phyloP scores from a whole-genome alignment of 208 protist genomes.

The Acanthamoeba sp. region DNA sequence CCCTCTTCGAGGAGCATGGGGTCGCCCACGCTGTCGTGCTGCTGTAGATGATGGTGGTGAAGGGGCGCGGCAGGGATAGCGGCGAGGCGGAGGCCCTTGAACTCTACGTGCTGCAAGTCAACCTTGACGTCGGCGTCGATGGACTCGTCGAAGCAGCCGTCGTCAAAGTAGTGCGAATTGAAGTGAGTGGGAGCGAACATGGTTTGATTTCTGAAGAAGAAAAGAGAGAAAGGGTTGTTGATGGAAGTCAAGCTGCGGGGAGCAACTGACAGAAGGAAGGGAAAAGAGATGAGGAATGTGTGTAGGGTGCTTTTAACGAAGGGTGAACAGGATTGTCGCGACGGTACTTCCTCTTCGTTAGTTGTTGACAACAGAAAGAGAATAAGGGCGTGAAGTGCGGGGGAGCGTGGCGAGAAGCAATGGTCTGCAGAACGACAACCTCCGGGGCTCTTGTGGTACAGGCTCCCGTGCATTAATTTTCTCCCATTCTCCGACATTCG shows the following conservation, averaged over 20 bases:
- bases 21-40: not conserved
- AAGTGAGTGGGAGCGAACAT: constrained; percentile 52
- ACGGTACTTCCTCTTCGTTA: not conserved
- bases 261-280: too few relatives aligned
- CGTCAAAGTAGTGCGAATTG: constrained; percentile 52
- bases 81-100: constrained; percentile 61
- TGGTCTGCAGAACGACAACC: not conserved
- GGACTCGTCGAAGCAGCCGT: constrained; percentile 39
- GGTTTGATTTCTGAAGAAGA: not conserved
- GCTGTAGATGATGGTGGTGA: too few relatives aligned
- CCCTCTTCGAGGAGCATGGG: not conserved
- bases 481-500: not conserved
- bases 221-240: too few relatives aligned
- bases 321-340: not conserved
- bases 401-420: too few relatives aligned
- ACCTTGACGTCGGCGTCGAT: constrained; percentile 41
- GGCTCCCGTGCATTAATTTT: not conserved
- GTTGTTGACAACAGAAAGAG: not conserved
- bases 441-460: not conserved
- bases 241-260: too few relatives aligned
- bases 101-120: constrained; percentile 48
- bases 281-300: too few relatives aligned
- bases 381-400: not conserved
- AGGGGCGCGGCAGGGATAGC: not conserved
- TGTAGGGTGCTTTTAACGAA: constrained; percentile 21